phyloP scores from a whole-genome alignment of 2,329 filamentous ascomycete genomes.

The Delphinella strobiligena region DNA sequence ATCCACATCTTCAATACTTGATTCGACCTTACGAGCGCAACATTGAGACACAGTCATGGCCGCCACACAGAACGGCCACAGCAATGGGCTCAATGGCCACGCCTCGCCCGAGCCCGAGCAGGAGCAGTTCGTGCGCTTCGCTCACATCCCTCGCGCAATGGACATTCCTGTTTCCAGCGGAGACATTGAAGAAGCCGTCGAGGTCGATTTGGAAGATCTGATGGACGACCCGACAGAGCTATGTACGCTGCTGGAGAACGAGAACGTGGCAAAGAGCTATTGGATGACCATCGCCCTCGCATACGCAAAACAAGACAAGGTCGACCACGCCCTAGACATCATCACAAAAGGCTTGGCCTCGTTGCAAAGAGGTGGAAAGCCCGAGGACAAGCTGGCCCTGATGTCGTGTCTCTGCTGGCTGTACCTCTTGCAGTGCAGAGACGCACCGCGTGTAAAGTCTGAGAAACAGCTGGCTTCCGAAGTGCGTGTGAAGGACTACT shows the following conservation, averaged over 20 bases:
- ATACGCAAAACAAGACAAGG: slow-evolving; percentile 90
- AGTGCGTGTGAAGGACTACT: slow-evolving; percentile 83
- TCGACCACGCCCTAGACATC: slow-evolving; percentile 67
- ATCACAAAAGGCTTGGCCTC: slow-evolving; percentile 62
- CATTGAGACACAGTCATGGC: slow-evolving; percentile 30
- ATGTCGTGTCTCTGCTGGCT: slow-evolving; percentile 82
- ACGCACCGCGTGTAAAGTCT: slow-evolving; percentile 56
- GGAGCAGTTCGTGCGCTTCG: slow-evolving; percentile 38
- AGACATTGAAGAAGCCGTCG: slow-evolving; percentile 61
- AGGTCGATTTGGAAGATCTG: slow-evolving; percentile 83
- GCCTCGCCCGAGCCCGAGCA: slow-evolving; percentile 20
- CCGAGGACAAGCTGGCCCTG: slow-evolving; percentile 75
- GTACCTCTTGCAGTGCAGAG: slow-evolving; percentile 77
- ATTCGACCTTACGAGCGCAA: neutral
- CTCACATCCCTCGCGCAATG: slow-evolving; percentile 50
- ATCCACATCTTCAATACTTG: too few relatives aligned
- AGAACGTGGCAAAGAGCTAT: slow-evolving; percentile 78
- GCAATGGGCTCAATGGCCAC: slow-evolving; percentile 41
- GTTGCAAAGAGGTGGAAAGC: slow-evolving; percentile 47
- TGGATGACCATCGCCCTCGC: slow-evolving; percentile 98
- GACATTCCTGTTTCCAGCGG: slow-evolving; percentile 52
- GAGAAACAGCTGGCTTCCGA: slow-evolving; percentile 47
- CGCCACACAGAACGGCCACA: slow-evolving; percentile 36
- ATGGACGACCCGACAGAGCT: slow-evolving; percentile 90
- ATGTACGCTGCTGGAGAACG: slow-evolving; percentile 88